Conservation (phyloP, 257 asterid genomes). For the Gardenia jasminoides region DNA sequence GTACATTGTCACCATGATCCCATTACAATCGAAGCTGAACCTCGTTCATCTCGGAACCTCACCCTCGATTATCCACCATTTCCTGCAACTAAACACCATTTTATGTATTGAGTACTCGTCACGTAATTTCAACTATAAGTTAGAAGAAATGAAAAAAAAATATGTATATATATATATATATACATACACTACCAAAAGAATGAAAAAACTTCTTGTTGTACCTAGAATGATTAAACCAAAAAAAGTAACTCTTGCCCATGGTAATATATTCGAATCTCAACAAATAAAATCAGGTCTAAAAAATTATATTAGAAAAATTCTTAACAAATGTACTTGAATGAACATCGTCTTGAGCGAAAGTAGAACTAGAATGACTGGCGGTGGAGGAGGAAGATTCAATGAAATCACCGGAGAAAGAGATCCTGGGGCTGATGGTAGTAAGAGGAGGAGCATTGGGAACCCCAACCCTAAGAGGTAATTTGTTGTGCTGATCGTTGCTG, state of each 20-base stretch:
- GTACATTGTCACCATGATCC: background rate
- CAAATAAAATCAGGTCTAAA: background rate
- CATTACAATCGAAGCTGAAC: slow-evolving; percentile 21
- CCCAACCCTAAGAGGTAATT: background rate
- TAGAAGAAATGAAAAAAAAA: background rate
- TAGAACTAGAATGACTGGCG: slow-evolving; percentile 11
- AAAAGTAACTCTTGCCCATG: background rate
- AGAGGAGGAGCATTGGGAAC: slow-evolving; percentile 11
- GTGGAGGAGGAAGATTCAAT: slow-evolving; percentile 33
- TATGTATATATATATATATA: too few relatives aligned
- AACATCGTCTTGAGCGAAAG: slow-evolving; percentile 20
- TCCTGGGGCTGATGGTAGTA: slow-evolving; percentile 72
- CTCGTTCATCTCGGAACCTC: slow-evolving; percentile 19
- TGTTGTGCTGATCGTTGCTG: slow-evolving; percentile 30
- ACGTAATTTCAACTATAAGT: background rate
- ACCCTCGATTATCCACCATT: slow-evolving; percentile 17
- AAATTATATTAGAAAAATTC: too few relatives aligned
- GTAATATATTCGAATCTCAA: background rate
- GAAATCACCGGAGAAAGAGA: slow-evolving; percentile 90
- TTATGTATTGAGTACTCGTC: background rate
- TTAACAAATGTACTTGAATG: slow-evolving; percentile 38
- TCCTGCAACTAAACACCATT: slow-evolving; percentile 15
- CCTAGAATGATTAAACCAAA: background rate
- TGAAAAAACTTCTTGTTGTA: background rate
- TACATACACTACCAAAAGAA: fast-evolving